phyloP scores from a whole-genome alignment of 495 filamentous ascomycete genomes.

The Margaritispora aquatica region DNA sequence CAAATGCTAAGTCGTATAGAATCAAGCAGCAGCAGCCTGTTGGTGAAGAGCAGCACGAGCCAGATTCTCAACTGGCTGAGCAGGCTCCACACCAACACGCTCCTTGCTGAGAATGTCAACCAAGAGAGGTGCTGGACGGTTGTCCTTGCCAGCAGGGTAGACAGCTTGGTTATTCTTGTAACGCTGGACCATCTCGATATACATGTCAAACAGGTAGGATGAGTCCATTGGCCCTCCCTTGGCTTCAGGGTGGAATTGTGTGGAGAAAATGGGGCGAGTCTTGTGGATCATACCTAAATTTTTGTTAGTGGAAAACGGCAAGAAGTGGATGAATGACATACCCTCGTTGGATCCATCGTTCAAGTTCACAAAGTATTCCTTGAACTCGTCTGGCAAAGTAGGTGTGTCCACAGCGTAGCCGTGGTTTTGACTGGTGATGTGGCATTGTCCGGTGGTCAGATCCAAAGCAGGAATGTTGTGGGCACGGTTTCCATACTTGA shows the following conservation, averaged over 20 bases:
- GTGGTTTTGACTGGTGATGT: slow-evolving; percentile 98
- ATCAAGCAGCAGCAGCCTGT: slow-evolving; percentile 14
- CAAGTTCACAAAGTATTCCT: slow-evolving; percentile 96
- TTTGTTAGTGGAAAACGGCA: slow-evolving; percentile 20
- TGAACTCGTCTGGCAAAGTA: slow-evolving; percentile 80
- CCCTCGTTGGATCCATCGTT: slow-evolving; percentile 95
- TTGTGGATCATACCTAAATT: slow-evolving; percentile 74
- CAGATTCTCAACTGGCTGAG: slow-evolving; percentile 35
- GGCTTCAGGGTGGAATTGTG: slow-evolving; percentile 97
- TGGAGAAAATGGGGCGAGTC: slow-evolving; percentile 93
- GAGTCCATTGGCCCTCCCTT: slow-evolving; percentile 94
- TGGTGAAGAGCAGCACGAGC: slow-evolving; percentile 1
- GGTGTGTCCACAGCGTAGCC: slow-evolving; percentile 91
- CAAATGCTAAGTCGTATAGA: background rate
- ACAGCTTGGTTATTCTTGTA: slow-evolving; percentile 78
- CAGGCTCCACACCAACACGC: slow-evolving; percentile 80
- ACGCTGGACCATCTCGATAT: slow-evolving; percentile 78
- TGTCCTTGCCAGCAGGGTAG: slow-evolving; percentile 60
- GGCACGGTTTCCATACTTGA: slow-evolving; percentile 95
- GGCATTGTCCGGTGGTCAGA: slow-evolving; percentile 90
- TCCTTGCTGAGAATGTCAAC: slow-evolving; percentile 90
- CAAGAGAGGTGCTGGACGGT: slow-evolving; percentile 75
- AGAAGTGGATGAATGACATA: slow-evolving; percentile 15
- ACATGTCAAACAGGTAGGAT: slow-evolving; percentile 91
- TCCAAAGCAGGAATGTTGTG: slow-evolving; percentile 98